Evolutionary conservation across 129 eudicot species (phyloP), one percentile per base, ranked within the genome.

Genomic region (Artemisia annua): DNA sequence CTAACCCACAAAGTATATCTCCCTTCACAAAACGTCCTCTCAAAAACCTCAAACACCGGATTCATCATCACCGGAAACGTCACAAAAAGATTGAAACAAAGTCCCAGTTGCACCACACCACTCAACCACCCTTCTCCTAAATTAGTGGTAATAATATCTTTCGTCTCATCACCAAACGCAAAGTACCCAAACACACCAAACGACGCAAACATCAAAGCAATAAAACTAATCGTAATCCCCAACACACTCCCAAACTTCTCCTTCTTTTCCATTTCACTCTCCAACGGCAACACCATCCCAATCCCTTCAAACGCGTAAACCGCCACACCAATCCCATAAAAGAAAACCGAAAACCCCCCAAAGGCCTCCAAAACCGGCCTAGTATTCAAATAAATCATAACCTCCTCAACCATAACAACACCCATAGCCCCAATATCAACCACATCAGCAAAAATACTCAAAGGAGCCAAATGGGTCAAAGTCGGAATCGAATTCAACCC

Each of bases 51-150:
- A 78, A 67, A 89, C 56, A 93, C 98, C 15, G 98, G 98, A 67
- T 93, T 87, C 98, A 93, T 93, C 98, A 93, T 93, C 75, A 93
- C 26, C 0, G 98, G 98, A 61, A 87, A 87, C 0, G 98, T 83
- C 62, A 93, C 52, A 74, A 93, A 89, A 11, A 93, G 80, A 76
- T 93, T 93, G 44, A 93, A 66, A 35, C 87, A 82, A 32, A 93
- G 84, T 9, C 98, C 97, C 65, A 93, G 50, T 24, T 93, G 98
- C 28, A 93, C 98, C 63, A 84, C 46, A 53, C 78, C 76, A 66
- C 98, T 93, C 54, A 93, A 61, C 75, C 85, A 50, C 0, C 98
- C 98, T 60, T 80, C 67, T 24, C 98, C 98, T 35, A 93, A 70
- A 75, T 93, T 93, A 5, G 90, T 82, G 0, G 98, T 93, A 72